Percentiles rank a stretch among this genome's conserved stretches.
These are phyloP conservation scores for Piper longum DNA, from an alignment of 164 flowering plant species.

Conservation along the genomic window DNA sequence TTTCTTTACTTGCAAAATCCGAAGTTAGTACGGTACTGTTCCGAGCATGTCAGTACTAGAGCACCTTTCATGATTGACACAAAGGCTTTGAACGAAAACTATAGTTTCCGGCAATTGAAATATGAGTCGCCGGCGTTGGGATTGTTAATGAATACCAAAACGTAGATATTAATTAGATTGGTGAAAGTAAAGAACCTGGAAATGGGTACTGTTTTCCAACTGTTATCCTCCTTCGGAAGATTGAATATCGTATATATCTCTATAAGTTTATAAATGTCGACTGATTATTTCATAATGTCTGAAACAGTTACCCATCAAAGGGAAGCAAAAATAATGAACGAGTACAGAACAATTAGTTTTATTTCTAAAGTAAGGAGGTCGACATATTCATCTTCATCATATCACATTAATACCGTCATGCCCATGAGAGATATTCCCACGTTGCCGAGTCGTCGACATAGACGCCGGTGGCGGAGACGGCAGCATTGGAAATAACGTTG, in stretches of 20 bases:
- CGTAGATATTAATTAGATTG: too few relatives aligned
- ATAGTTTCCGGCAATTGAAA: too few relatives aligned
- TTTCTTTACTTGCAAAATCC: neutral
- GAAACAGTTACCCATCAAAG: neutral
- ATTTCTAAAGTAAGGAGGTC: neutral
- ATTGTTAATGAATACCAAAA: too few relatives aligned
- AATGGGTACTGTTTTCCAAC: too few relatives aligned
- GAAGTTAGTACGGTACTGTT: too few relatives aligned
- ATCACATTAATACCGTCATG: neutral
- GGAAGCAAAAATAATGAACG: neutral
- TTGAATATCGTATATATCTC: too few relatives aligned
- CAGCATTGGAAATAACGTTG: neutral
- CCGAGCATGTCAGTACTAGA: neutral
- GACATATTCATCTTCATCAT: neutral
- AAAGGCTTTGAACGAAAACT: too few relatives aligned
- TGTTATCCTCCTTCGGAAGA: neutral
- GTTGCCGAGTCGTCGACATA: neutral
- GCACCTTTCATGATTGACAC: neutral
- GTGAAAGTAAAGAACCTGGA: too few relatives aligned
- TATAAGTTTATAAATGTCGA: neutral
- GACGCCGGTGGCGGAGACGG: neutral
- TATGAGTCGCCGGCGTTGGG: too few relatives aligned
- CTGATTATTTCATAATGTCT: neutral
- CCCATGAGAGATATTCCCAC: neutral
- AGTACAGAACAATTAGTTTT: neutral